Conservation (phyloP, 2,329 filamentous ascomycete genomes). For the Ceratocystiopsis sp. region DNA sequence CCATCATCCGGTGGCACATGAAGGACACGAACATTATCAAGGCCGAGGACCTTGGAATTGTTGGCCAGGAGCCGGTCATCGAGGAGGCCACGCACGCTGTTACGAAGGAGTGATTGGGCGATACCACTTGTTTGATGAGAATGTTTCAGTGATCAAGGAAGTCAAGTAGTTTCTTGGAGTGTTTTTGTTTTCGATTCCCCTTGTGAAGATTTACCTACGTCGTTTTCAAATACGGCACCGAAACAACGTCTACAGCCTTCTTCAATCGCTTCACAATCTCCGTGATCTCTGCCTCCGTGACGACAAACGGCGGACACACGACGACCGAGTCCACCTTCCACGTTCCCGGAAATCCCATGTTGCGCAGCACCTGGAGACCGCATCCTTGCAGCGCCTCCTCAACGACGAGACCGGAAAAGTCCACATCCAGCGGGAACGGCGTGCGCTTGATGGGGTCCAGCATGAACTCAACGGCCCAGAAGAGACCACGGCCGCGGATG, state of each 20-base stretch:
- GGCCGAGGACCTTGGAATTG: background rate
- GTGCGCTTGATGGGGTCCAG: slow-evolving; percentile 1
- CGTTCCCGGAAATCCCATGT: background rate
- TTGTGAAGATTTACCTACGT: background rate
- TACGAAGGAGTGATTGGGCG: background rate
- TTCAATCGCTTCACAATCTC: background rate
- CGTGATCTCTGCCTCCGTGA: background rate
- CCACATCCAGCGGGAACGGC: background rate
- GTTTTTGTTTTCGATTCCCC: too few relatives aligned
- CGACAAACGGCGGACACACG: background rate
- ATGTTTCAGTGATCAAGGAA: too few relatives aligned
- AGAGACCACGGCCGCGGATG: background rate
- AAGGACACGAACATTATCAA: background rate
- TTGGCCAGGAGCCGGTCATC: background rate
- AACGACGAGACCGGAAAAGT: background rate
- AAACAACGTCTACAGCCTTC: background rate
- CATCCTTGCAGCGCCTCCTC: background rate
- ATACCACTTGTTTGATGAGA: too few relatives aligned
- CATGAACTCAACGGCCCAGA: background rate
- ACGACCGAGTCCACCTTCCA: slow-evolving; percentile 1
- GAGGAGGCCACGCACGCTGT: background rate
- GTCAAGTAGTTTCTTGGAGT: too few relatives aligned
- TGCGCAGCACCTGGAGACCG: slow-evolving; percentile 1
- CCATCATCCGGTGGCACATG: background rate
- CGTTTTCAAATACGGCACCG: background rate